Evolutionary conservation across 305 asterid genomes (phyloP).

Genomic region (Fraxinus velutina): DNA sequence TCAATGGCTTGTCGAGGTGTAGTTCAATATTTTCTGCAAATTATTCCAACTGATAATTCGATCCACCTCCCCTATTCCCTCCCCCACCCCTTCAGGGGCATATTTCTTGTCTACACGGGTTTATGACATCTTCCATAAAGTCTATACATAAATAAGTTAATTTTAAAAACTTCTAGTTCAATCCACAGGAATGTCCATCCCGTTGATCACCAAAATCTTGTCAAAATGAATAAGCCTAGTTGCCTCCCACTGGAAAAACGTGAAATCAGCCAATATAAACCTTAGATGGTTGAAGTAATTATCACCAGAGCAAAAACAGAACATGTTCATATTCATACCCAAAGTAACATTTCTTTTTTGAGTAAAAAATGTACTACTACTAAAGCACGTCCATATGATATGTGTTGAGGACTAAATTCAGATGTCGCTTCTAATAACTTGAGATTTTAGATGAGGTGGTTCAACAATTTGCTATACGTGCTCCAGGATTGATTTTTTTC

Average conservation of each 20-base stretch:
- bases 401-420: background rate
- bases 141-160: background rate
- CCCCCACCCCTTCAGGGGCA: background rate
- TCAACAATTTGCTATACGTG: background rate
- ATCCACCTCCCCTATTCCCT: background rate
- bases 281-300: background rate
- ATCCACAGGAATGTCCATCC: background rate
- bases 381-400: background rate
- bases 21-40: background rate
- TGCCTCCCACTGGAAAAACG: background rate
- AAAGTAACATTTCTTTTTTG: background rate
- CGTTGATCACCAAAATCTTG: background rate
- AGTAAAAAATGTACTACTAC: background rate
- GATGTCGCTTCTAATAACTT: background rate
- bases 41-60: background rate
- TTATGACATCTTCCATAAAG: background rate
- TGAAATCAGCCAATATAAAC: background rate
- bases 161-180: background rate
- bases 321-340: background rate
- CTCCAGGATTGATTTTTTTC: background rate
- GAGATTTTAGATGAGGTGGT: background rate
- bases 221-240: background rate
- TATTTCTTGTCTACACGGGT: background rate
- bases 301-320: background rate
- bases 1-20: background rate